Conservation (phyloP, 2,329 filamentous ascomycete species). For the Colletotrichum sp. region DNA sequence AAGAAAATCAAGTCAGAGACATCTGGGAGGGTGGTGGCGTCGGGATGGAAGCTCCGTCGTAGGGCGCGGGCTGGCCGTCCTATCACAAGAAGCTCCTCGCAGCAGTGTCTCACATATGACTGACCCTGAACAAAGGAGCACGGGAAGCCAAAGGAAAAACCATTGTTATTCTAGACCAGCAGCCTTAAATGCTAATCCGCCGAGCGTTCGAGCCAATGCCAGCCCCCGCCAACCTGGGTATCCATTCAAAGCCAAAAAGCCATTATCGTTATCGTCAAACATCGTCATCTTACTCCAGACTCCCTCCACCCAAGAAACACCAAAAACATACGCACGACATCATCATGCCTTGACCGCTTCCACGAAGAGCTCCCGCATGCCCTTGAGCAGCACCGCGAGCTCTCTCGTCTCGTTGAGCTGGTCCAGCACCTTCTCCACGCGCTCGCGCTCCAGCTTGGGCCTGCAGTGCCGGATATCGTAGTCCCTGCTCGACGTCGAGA, state of each 20-base stretch:
- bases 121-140: neutral
- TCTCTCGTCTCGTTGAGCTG: slow-evolving; percentile 82
- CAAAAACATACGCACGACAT: neutral
- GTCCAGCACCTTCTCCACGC: slow-evolving; percentile 78
- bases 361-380: slow-evolving; percentile 81
- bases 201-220: neutral
- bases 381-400: slow-evolving; percentile 74
- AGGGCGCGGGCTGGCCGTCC: neutral
- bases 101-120: neutral
- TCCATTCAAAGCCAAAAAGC: slow-evolving; percentile 1
- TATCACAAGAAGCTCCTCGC: neutral
- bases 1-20: neutral
- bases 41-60: neutral
- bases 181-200: neutral
- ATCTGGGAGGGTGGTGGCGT: neutral
- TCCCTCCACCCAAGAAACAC: neutral
- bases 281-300: neutral
- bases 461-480: slow-evolving; percentile 84
- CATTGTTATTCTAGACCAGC: neutral
- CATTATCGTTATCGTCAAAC: slow-evolving; percentile 7
- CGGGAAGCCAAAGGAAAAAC: neutral
- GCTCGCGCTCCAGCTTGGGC: slow-evolving; percentile 82
- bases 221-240: slow-evolving; percentile 1
- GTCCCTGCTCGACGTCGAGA: slow-evolving; percentile 80
- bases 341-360: slow-evolving; percentile 63